Base-by-base conservation (phyloP, 2,329 filamentous ascomycete genomes). In the Lasiodiplodia theobromae region DNA sequence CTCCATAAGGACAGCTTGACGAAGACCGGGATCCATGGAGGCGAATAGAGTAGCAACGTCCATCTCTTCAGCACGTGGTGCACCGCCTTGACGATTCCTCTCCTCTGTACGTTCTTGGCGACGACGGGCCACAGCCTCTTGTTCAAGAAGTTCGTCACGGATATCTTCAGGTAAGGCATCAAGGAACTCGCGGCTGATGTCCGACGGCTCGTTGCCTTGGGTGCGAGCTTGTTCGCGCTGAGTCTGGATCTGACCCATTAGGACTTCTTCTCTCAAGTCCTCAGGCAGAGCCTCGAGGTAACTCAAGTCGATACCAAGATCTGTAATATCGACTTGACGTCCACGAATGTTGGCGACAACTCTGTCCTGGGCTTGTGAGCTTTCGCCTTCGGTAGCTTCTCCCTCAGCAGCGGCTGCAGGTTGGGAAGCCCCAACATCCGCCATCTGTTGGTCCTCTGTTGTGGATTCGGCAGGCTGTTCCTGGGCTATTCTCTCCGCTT, bases 201-300 rank as follows among this genome's bases (percentile, higher is more conserved):
- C 93, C 3, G 89, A 91, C 40, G 92, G 89, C 74, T 94, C 90
- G 69, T 94, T 92, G 21, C 89, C 87, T 80, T 71, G 63, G 12
- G 70, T 69, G n/a, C 67, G 67, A 23, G 93, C 92, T 78, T 96
- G 89, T 8, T 91, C 91, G 71, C 95, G 89, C 72, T 95, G 88
- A 72, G 93, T 90, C 65, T 92, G 93, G 71, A 97, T 88, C 69
- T 97, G 94, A 71, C 94, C 90, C 78, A 96, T 93, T 72, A 99
- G 92, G 60, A 99, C 96, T 77, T 99, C 96, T 79, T 98, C 95
- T 56, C 96, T 88, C 76, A 98, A 90, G 70, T 99, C 96, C 74
- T 99, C 96, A 0, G 96, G 96, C n/a, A 99, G 83, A n/a, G 95
- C 96, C 69, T 96, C 93, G 7, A 99, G 88, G 79, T 97, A 99